Conservation (phyloP, 2,329 filamentous ascomycete genomes). For the Sarocladium strictum region DNA sequence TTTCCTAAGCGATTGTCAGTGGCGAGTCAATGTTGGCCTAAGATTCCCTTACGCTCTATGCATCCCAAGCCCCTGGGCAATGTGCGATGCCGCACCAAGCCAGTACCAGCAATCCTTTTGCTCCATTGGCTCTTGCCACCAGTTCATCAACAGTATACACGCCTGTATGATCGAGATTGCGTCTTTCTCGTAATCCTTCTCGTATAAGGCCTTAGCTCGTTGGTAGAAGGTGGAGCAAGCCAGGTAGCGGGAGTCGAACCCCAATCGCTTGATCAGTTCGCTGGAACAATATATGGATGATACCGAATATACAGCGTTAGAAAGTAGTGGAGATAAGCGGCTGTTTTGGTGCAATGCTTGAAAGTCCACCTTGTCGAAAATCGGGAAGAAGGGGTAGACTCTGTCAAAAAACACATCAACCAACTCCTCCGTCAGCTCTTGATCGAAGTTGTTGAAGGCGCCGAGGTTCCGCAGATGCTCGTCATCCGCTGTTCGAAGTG, state of each 20-base stretch:
- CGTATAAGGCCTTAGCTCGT: not conserved
- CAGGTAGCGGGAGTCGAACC: not conserved
- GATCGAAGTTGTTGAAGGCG: not conserved
- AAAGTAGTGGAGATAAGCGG: not conserved
- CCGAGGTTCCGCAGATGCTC: not conserved
- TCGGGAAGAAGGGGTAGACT: not conserved
- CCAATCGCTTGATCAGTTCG: not conserved
- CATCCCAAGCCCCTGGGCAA: not conserved
- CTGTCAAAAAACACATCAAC: not conserved
- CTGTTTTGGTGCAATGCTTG: not conserved
- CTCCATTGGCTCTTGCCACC: conserved; percentile 1
- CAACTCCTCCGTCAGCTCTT: not conserved
- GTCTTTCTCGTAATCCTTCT: conserved; percentile 3
- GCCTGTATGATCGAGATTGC: not conserved
- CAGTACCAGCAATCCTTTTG: not conserved
- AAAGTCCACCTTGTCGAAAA: not conserved
- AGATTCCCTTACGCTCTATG: not conserved
- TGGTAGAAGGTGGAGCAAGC: conserved; percentile 1
- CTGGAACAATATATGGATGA: not conserved
- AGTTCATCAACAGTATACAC: conserved; percentile 1
- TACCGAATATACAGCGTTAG: not conserved
- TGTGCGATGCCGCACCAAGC: not conserved
- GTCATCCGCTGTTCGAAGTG: not conserved
- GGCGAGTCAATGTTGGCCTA: not conserved
- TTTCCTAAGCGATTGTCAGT: not conserved